Base-by-base conservation (phyloP, 2,329 filamentous ascomycete genomes). In the Bipolaris oryzae region DNA sequence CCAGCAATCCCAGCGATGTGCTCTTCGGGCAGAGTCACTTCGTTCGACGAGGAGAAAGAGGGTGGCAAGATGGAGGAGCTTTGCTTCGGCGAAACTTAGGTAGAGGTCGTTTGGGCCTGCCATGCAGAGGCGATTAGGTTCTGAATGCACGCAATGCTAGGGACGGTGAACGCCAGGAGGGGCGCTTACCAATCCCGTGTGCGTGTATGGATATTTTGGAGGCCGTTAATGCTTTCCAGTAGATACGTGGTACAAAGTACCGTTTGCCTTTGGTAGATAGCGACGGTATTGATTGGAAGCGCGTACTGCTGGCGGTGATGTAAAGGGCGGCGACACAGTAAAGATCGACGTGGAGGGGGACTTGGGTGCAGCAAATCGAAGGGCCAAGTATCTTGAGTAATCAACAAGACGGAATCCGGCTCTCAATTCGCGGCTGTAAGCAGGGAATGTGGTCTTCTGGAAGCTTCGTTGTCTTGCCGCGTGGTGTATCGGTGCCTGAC, bases 21-120 rank as follows among this genome's bases (percentile, higher is more conserved):
- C 55, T 57, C 66, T 67, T 28, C 67, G 59, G 4, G 63, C 66
- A 15, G 62, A 50, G 51, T 71, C 68, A 63, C 67, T 71, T 52
- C 66, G 63, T 35, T 73, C 60, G 46, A 74, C 41, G 21, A 71
- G 58, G 41, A 72, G 59, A 13, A 71, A 43, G n/a, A 72, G 62
- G 57, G 67, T 70, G 57, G 69, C 57, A 53, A 73, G 61, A 53
- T 75, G 64, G 42, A 76, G 67, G 48, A 76, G 56, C 53, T 65
- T 68, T 35, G 66, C 63, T 69, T 76, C 75, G 53, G 72, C 43
- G 34, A 60, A 61, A 58, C 60, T 71, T 20, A 77, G 62, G 46
- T 62, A 67, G 25, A 76, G 66, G 43, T 74, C 70, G 47, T 58
- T 60, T 37, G 65, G 44, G 55, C 62, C 68, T 74, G 72, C 72